phyloP scores from a whole-genome alignment of 306 rosid genomes.

The Rosa lucieae region DNA sequence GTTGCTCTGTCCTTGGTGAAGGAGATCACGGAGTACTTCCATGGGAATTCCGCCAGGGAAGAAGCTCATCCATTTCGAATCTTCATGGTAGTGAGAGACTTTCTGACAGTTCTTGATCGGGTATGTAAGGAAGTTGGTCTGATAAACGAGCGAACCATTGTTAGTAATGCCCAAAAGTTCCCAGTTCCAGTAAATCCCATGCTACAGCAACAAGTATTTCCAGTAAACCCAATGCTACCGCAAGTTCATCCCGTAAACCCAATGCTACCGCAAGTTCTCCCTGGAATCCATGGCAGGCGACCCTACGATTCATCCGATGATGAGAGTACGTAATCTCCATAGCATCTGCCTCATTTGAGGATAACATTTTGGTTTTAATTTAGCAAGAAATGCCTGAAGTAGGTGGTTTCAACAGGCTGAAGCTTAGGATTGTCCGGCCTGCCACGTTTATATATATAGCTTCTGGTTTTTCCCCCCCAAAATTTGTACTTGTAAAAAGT shows the following conservation, averaged over 20 bases:
- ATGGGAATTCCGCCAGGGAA: slow-evolving; percentile 87
- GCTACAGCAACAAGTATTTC: slow-evolving; percentile 73
- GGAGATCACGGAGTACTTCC: slow-evolving; percentile 96
- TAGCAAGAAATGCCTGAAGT: slow-evolving; percentile 42
- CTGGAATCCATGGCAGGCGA: slow-evolving; percentile 47
- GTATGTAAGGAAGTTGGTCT: slow-evolving; percentile 93
- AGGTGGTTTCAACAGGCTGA: slow-evolving; percentile 40
- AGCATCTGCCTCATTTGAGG: slow-evolving; percentile 26
- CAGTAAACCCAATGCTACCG: slow-evolving; percentile 72
- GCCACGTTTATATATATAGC: slow-evolving; percentile 8
- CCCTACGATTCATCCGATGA: slow-evolving; percentile 56
- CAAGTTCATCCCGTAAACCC: slow-evolving; percentile 71
- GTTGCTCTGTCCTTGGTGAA: slow-evolving; percentile 83
- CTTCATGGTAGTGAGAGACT: slow-evolving; percentile 91
- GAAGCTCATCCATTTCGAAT: slow-evolving; percentile 98
- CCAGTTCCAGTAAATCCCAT: slow-evolving; percentile 93
- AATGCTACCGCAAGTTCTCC: slow-evolving; percentile 68
- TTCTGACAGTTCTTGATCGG: slow-evolving; percentile 65
- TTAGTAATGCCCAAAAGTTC: slow-evolving; percentile 77
- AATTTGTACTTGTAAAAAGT: slow-evolving; percentile 53
- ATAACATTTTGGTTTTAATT: slow-evolving; percentile 35
- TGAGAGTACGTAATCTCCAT: slow-evolving; percentile 41
- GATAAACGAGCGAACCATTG: slow-evolving; percentile 75
- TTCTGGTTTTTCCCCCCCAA: slow-evolving; percentile 16
- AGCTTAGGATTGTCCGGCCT: slow-evolving; percentile 28